Percentiles rank a stretch among this genome's conserved stretches.
Conservation (phyloP, 1,284 basidiomycete species). For the Neonothopanus nambi region DNA sequence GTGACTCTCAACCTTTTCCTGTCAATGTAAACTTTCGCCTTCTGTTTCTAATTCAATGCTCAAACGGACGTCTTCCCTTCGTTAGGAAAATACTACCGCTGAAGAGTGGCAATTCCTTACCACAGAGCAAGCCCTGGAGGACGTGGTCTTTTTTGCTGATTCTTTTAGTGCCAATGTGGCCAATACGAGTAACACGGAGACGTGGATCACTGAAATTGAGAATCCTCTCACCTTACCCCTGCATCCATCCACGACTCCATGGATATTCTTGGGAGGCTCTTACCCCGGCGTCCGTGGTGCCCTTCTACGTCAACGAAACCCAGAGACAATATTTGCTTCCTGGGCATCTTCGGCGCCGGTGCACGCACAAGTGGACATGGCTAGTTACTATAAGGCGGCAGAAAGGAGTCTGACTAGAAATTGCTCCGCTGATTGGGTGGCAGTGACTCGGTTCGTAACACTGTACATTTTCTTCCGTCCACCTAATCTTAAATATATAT, state of each 20-base stretch:
- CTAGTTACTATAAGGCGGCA: constrained; percentile 49
- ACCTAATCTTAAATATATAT: neutral
- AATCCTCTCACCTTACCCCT: constrained; percentile 30
- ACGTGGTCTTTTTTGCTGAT: constrained; percentile 57
- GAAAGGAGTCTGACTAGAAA: constrained; percentile 51
- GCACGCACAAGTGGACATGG: constrained; percentile 50
- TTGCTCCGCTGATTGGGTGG: constrained; percentile 54
- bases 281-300: constrained; percentile 46
- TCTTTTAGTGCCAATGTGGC: constrained; percentile 33
- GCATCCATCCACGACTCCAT: constrained; percentile 44
- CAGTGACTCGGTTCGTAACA: constrained; percentile 35
- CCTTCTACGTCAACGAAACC: constrained; percentile 45
- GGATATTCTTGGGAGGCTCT: constrained; percentile 51
- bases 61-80: neutral
- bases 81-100: constrained; percentile 45
- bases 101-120: constrained; percentile 57
- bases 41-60: neutral
- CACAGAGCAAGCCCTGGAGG: constrained; percentile 59
- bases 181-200: neutral
- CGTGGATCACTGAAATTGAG: constrained; percentile 15
- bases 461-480: neutral
- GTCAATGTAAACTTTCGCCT: constrained; percentile 37
- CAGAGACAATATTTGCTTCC: constrained; percentile 44
- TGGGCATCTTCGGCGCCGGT: constrained; percentile 55
- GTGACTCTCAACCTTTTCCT: constrained; percentile 52